Evolutionary conservation across 2,329 filamentous ascomycete species (phyloP).

Genomic region (Orbilia quercus): DNA sequence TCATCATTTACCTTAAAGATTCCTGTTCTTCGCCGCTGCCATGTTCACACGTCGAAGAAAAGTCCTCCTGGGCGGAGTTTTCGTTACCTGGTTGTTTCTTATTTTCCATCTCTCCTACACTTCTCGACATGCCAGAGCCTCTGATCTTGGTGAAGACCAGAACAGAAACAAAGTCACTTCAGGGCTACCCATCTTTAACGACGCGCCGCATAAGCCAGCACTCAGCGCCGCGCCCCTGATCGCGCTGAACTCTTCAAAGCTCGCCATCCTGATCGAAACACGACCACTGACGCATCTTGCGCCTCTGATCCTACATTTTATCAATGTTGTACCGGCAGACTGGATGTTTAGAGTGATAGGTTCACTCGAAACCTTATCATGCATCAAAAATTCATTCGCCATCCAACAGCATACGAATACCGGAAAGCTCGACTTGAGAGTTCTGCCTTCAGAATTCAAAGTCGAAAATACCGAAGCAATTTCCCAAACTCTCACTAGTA

Average conservation of each 20-base stretch:
- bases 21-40: background rate
- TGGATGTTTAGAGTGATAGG: slow-evolving; percentile 72
- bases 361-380: slow-evolving; percentile 65
- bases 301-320: slow-evolving; percentile 69
- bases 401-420: slow-evolving; percentile 43
- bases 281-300: slow-evolving; percentile 62
- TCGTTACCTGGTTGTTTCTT: background rate
- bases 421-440: slow-evolving; percentile 64
- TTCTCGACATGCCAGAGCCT: background rate
- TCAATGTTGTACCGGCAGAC: slow-evolving; percentile 69
- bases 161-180: background rate
- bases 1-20: too few species aligned
- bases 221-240: slow-evolving; percentile 60
- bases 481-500: slow-evolving; percentile 67
- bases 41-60: background rate
- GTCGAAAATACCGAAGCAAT: slow-evolving; percentile 69
- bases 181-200: background rate
- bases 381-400: slow-evolving; percentile 60
- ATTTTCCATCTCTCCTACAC: background rate
- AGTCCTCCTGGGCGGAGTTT: background rate
- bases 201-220: background rate
- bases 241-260: slow-evolving; percentile 66
- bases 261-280: slow-evolving; percentile 69
- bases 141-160: background rate
- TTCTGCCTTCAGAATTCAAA: slow-evolving; percentile 68